Conservation (phyloP, 176 grass and related monocot genomes). For the Elaeis guineensis region DNA sequence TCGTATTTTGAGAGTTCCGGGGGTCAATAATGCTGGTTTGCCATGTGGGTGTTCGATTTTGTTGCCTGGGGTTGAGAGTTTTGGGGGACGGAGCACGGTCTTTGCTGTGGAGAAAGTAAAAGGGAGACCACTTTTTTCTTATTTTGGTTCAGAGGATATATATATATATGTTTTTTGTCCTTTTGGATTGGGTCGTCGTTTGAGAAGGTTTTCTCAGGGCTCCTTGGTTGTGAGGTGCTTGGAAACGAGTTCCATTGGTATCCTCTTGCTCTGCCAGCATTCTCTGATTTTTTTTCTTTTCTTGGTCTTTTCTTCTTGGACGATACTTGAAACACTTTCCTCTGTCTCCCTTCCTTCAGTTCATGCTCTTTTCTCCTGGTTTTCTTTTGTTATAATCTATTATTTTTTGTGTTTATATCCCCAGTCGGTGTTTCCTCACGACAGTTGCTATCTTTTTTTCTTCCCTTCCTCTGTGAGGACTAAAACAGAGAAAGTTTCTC, state of each 20-base stretch:
- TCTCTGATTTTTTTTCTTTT: neutral
- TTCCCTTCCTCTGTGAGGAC: neutral
- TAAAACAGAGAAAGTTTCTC: neutral
- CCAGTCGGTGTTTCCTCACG: too few species aligned
- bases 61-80: neutral
- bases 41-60: neutral
- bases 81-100: neutral
- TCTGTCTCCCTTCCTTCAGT: too few species aligned
- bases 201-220: neutral
- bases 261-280: too few species aligned
- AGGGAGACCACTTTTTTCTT: neutral
- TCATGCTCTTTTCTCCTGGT: neutral
- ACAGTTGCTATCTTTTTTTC: neutral
- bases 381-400: neutral
- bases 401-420: too few species aligned
- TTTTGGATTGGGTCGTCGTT: neutral
- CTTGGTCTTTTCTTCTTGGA: slow-evolving; percentile 1
- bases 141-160: neutral
- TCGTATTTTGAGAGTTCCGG: neutral
- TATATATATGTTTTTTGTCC: neutral
- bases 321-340: neutral
- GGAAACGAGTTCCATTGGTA: too few species aligned
- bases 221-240: too few species aligned
- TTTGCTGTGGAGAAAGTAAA: neutral
- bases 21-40: neutral